Conservation (phyloP, 805 yeast genomes). For the Wickerhamiella shivajii region DNA sequence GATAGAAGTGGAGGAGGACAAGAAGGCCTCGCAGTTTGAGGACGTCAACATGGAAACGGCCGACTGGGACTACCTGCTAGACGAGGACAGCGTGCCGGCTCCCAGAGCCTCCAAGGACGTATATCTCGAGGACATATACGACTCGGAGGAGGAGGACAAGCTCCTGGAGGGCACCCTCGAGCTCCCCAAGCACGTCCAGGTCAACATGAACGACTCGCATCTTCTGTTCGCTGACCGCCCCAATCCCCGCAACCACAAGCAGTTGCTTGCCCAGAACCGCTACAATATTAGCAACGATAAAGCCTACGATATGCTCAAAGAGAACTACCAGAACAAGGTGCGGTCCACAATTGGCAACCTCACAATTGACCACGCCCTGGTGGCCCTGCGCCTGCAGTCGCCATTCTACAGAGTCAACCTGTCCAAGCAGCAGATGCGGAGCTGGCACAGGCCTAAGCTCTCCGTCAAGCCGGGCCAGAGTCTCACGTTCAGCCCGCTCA, state of each 20-base stretch:
- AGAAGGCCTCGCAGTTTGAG: conserved; percentile 1
- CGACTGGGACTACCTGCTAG: conserved; percentile 27
- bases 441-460: conserved; percentile 69
- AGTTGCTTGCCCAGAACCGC: conserved; percentile 33
- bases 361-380: conserved; percentile 79
- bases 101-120: conserved; percentile 4
- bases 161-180: conserved; percentile 54
- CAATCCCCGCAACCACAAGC: conserved; percentile 10
- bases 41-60: conserved; percentile 17
- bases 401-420: conserved; percentile 79
- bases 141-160: conserved; percentile 37
- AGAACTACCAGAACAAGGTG: conserved; percentile 79
- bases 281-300: conserved; percentile 82
- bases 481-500: conserved; percentile 61
- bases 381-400: conserved; percentile 73
- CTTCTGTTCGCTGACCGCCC: conserved; percentile 42
- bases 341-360: conserved; percentile 86
- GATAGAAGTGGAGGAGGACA: background rate
- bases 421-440: conserved; percentile 50
- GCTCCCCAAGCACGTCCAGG: conserved; percentile 22
- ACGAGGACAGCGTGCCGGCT: conserved; percentile 42
- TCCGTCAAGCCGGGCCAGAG: conserved; percentile 62
- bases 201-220: conserved; percentile 82
- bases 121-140: conserved; percentile 23
- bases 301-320: conserved; percentile 67